phyloP scores from a whole-genome alignment of 2,329 filamentous ascomycete species.

The Nannizziopsis arthrosporioides region DNA sequence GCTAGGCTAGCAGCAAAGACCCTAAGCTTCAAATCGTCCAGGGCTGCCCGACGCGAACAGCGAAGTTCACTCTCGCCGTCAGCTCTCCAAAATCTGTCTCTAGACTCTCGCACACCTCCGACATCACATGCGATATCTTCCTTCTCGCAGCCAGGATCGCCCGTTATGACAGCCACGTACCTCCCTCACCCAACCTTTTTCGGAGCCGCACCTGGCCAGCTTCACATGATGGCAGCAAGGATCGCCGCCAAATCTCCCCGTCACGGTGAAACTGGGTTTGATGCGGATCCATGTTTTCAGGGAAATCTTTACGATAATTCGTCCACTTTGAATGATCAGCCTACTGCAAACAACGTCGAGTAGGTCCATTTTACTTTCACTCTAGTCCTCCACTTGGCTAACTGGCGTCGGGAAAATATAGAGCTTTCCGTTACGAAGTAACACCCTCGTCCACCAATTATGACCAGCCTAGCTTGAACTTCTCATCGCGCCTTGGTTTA shows the following conservation, averaged over 20 bases:
- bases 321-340: neutral
- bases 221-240: conserved; percentile 5
- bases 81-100: conserved; percentile 10
- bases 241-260: conserved; percentile 1
- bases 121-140: conserved; percentile 9
- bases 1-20: conserved; percentile 15
- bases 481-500: conserved; percentile 4
- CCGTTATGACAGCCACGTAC: conserved; percentile 6
- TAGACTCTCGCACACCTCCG: conserved; percentile 11
- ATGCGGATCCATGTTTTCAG: neutral
- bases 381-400: neutral
- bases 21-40: conserved; percentile 32
- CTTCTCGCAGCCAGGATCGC: conserved; percentile 8
- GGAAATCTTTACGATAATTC: neutral
- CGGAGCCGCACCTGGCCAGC: neutral
- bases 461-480: neutral
- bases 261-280: conserved; percentile 4
- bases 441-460: conserved; percentile 1
- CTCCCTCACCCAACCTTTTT: conserved; percentile 4
- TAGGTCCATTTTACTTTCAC: neutral
- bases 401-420: neutral
- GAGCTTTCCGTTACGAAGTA: conserved; percentile 5
- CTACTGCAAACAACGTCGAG: neutral
- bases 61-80: conserved; percentile 9
- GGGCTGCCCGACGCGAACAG: conserved; percentile 4